A percentile compares a stretch with the other conserved stretches of the same genome.
Evolutionary conservation across 192 early-diverging fungal genomes (phyloP).

Genomic region (Rhizophagus sp.): DNA sequence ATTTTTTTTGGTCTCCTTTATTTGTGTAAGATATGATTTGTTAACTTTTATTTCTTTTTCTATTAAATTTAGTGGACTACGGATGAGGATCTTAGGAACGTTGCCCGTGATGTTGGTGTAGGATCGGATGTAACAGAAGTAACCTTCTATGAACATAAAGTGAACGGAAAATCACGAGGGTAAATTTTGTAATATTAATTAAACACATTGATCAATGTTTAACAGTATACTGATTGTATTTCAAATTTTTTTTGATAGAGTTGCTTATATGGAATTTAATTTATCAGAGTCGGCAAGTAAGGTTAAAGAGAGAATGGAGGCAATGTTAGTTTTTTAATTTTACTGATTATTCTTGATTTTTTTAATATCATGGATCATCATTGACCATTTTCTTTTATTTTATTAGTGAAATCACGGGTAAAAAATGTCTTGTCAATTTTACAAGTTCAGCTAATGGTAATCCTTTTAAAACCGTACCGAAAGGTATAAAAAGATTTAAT

Average conservation of each 20-base stretch:
- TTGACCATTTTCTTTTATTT: background rate
- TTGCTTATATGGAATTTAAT: slow-evolving; percentile 58
- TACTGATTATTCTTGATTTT: background rate
- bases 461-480: slow-evolving; percentile 45
- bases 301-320: slow-evolving; percentile 47
- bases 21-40: background rate
- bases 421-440: slow-evolving; percentile 36
- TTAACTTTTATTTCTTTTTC: no score
- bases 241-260: slow-evolving; percentile 24
- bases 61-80: slow-evolving; percentile 50
- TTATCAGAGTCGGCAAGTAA: slow-evolving; percentile 39
- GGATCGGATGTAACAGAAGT: slow-evolving; percentile 50
- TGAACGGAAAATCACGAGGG: slow-evolving; percentile 67
- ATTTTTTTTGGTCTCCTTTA: background rate
- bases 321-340: slow-evolving; percentile 35
- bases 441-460: slow-evolving; percentile 39
- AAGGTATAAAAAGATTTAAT: no score
- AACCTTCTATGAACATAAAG: slow-evolving; percentile 63
- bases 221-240: background rate
- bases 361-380: background rate
- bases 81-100: slow-evolving; percentile 51
- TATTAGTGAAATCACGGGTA: slow-evolving; percentile 36
- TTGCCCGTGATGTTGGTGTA: slow-evolving; percentile 51
- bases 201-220: no score
- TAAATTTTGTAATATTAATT: background rate